Evolutionary conservation across 176 grass and related monocot species (phyloP).

Genomic region (Guadua angustifolia): DNA sequence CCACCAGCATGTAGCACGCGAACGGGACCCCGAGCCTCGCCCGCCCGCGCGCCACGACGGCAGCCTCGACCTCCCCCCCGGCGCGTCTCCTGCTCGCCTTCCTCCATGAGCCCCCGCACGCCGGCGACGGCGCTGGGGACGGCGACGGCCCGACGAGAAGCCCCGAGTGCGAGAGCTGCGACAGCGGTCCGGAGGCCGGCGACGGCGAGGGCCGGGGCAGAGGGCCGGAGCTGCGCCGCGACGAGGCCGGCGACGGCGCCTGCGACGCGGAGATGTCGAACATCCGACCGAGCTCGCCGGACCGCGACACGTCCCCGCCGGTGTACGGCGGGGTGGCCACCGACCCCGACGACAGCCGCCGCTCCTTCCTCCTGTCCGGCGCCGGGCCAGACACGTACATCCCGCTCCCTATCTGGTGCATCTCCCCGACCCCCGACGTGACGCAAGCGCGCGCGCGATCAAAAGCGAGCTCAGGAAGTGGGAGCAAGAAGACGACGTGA

Average conservation of each 20-base stretch:
- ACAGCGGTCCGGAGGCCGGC: constrained; percentile 65
- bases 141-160: constrained; percentile 74
- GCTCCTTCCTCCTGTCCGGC: constrained; percentile 69
- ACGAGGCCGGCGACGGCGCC: constrained; percentile 43
- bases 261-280: constrained; percentile 64
- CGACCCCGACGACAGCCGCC: constrained; percentile 52
- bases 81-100: constrained; percentile 41
- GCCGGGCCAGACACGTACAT: constrained; percentile 88
- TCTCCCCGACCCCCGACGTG: neutral
- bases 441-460: neutral
- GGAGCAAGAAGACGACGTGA: constrained; percentile 10
- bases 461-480: neutral
- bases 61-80: neutral
- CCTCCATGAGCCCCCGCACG: constrained; percentile 30
- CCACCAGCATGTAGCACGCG: constrained; percentile 65
- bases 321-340: constrained; percentile 75
- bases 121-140: constrained; percentile 34
- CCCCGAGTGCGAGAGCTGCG: constrained; percentile 67
- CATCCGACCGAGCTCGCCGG: constrained; percentile 88
- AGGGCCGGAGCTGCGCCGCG: constrained; percentile 59
- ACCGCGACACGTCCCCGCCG: constrained; percentile 70
- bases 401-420: constrained; percentile 81
- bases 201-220: constrained; percentile 52
- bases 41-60: constrained; percentile 15
- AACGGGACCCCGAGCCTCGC: constrained; percentile 57